Evolutionary conservation across 352 stramenopile species (phyloP).

Genomic region (Elongisporangium senticosum): DNA sequence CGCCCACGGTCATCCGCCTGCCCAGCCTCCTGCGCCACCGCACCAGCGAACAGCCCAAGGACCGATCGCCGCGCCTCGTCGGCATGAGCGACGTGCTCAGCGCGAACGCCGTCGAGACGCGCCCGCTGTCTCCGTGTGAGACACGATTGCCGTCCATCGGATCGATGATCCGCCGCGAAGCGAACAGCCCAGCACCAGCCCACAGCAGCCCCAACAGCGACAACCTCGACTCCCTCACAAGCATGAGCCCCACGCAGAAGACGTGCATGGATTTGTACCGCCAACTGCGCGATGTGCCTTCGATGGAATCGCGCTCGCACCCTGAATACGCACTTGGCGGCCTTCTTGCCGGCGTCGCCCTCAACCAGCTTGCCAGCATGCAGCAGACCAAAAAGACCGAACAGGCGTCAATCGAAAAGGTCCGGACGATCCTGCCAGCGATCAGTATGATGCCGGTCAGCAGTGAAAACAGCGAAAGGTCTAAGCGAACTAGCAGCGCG

Average conservation of each 20-base stretch:
- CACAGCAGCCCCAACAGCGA: constrained; percentile 12
- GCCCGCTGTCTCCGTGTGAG: constrained; percentile 30
- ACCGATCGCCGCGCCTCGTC: constrained; percentile 45
- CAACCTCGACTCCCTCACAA: constrained; percentile 10
- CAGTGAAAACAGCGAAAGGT: constrained; percentile 20
- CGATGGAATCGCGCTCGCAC: constrained; percentile 8
- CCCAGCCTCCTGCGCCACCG: constrained; percentile 44
- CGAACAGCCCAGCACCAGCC: constrained; percentile 3
- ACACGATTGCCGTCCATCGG: constrained; percentile 58
- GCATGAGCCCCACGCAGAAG: constrained; percentile 52
- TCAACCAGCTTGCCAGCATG: constrained; percentile 43
- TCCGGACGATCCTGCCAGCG: constrained; percentile 17
- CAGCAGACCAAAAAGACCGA: constrained; percentile 14
- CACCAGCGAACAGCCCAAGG: constrained; percentile 4
- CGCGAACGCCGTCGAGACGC: constrained; percentile 10
- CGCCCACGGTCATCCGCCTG: constrained; percentile 33
- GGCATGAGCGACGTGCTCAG: constrained; percentile 67
- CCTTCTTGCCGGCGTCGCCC: constrained; percentile 34
- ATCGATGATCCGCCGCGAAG: constrained; percentile 58
- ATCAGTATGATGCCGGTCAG: constrained; percentile 7
- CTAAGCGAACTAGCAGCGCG: constrained; percentile 49
- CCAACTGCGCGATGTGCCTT: constrained; percentile 36
- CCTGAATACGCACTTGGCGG: constrained; percentile 33
- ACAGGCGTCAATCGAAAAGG: constrained; percentile 12
- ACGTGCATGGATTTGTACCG: constrained; percentile 62